phyloP scores from a whole-genome alignment of 1,284 basidiomycete species.

The Boletus hoseneyae region DNA sequence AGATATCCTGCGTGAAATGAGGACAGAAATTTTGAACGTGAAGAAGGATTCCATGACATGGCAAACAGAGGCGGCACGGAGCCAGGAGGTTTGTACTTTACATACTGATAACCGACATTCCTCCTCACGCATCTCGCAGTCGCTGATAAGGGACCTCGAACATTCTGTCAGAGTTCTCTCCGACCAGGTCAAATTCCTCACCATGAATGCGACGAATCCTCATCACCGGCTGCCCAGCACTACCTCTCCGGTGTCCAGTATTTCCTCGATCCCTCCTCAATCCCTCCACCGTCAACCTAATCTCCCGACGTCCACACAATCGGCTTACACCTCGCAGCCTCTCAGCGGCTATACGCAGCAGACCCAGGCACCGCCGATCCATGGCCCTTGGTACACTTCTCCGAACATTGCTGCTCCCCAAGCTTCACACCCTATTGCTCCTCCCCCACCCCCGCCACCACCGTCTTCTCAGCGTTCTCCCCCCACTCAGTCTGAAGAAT shows the following conservation, averaged over 20 bases:
- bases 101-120: not conserved
- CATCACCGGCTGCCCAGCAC: constrained; percentile 26
- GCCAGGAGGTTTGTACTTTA: constrained; percentile 59
- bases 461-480: constrained; percentile 48
- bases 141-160: constrained; percentile 72
- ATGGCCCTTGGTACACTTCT: constrained; percentile 54
- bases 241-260: constrained; percentile 24
- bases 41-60: constrained; percentile 74
- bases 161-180: constrained; percentile 66
- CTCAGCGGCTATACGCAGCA: constrained; percentile 36
- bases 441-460: constrained; percentile 56
- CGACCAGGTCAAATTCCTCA: constrained; percentile 77
- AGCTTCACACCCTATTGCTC: constrained; percentile 67
- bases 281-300: constrained; percentile 40
- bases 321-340: constrained; percentile 26
- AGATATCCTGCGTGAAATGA: constrained; percentile 69
- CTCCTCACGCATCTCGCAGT: constrained; percentile 37
- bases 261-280: constrained; percentile 27
- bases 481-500: constrained; percentile 64
- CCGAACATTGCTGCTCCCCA: constrained; percentile 66
- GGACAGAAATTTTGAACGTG: constrained; percentile 66
- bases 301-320: constrained; percentile 39
- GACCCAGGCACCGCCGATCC: constrained; percentile 42
- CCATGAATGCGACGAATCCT: constrained; percentile 45
- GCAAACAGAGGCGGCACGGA: constrained; percentile 72